Conservation (phyloP, 2,329 filamentous ascomycete genomes). For the Fusarium brevicatenulatum region DNA sequence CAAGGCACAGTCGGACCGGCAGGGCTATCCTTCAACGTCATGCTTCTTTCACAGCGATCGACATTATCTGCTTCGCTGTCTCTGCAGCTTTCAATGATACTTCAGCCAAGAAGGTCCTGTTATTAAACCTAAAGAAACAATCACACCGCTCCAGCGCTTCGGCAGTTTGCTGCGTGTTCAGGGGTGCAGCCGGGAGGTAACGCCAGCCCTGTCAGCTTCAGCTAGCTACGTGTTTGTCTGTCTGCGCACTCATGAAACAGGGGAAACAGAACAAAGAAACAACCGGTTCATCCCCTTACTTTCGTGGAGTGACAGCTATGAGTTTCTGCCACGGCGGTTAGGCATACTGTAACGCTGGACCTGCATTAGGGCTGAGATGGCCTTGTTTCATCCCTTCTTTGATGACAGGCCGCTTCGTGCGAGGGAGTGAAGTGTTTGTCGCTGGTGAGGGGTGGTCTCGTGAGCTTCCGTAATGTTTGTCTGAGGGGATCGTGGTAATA, state of each 20-base stretch:
- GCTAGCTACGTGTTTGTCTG: slow-evolving; percentile 10
- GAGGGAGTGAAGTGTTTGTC: not conserved
- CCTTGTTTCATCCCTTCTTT: slow-evolving; percentile 17
- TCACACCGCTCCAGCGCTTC: slow-evolving; percentile 14
- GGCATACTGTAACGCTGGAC: slow-evolving; percentile 6
- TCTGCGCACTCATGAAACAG: slow-evolving; percentile 14
- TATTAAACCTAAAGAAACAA: slow-evolving; percentile 7
- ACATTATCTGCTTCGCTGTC: slow-evolving; percentile 18
- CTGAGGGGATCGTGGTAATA: not conserved
- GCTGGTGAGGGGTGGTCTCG: slow-evolving; percentile 3
- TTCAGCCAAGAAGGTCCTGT: not conserved
- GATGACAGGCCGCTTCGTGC: not conserved
- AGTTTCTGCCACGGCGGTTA: slow-evolving; percentile 22
- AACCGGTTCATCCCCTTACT: not conserved
- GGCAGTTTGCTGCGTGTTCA: slow-evolving; percentile 10
- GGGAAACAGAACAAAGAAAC: slow-evolving; percentile 13
- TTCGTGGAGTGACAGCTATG: not conserved
- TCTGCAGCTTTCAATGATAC: slow-evolving; percentile 11
- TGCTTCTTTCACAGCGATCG: not conserved
- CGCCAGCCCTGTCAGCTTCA: slow-evolving; percentile 7
- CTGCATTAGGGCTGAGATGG: slow-evolving; percentile 12
- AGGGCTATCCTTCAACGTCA: slow-evolving; percentile 20
- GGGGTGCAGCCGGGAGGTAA: slow-evolving; percentile 5
- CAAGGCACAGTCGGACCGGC: slow-evolving; percentile 24
- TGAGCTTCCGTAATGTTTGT: not conserved